Evolutionary conservation across 306 rosid species (phyloP).

Genomic region (Lathyrus aphaca): DNA sequence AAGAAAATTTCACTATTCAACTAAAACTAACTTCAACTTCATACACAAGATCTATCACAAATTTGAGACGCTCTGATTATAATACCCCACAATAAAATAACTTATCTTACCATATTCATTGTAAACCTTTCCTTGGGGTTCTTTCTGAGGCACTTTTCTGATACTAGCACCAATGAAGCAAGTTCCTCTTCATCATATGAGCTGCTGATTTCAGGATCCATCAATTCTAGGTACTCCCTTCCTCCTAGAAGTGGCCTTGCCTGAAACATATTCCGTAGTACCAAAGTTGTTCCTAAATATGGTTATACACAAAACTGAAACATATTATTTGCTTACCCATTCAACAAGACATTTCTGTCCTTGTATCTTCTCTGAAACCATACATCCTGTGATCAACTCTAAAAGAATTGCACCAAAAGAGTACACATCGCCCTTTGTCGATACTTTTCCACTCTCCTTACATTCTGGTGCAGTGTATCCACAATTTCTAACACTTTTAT

Average conservation of each 20-base stretch:
- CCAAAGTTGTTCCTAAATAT: background rate
- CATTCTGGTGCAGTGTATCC: conserved; percentile 48
- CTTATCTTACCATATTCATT: conserved; percentile 49
- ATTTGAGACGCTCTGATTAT: no score
- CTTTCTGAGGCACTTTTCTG: conserved; percentile 47
- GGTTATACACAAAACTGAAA: conserved; percentile 4
- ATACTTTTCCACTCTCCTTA: conserved; percentile 42
- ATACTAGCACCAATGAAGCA: conserved; percentile 39
- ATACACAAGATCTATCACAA: no score
- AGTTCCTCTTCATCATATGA: conserved; percentile 47
- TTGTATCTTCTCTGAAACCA: conserved; percentile 30
- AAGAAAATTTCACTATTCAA: no score
- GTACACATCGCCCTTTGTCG: conserved; percentile 48
- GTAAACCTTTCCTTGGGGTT: conserved; percentile 46
- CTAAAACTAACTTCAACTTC: no score
- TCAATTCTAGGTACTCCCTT: conserved; percentile 39
- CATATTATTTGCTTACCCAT: conserved; percentile 35
- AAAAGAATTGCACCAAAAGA: conserved; percentile 51
- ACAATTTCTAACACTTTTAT: conserved; percentile 13
- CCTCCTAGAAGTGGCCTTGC: conserved; percentile 46
- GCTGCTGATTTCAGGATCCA: conserved; percentile 44
- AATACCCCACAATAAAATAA: no score
- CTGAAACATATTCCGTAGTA: conserved; percentile 33
- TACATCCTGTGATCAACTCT: conserved; percentile 48
- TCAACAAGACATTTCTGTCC: conserved; percentile 38